These are phyloP conservation scores for Kodamaea plutei DNA, from an alignment of 1,139 yeast species.

Conservation along the genomic window DNA sequence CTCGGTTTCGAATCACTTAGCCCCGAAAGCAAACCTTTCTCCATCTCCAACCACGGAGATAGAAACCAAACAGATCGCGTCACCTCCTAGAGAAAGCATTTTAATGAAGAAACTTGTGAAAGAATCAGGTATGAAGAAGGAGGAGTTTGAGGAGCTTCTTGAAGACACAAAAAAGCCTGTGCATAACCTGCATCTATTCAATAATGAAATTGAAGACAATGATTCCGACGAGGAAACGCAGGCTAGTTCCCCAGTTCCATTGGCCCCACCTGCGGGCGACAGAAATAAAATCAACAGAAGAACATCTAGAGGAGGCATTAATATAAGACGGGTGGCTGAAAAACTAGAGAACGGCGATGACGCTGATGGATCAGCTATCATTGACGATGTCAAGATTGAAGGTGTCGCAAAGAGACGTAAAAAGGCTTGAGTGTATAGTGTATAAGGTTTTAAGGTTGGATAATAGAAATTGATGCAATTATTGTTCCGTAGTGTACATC, in stretches of 20 bases:
- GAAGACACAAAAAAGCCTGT: slow-evolving; percentile 24
- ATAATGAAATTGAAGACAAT: slow-evolving; percentile 26
- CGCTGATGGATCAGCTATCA: too few relatives aligned
- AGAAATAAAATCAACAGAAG: slow-evolving; percentile 24
- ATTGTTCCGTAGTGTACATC: too few relatives aligned
- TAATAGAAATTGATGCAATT: too few relatives aligned
- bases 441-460: too few relatives aligned
- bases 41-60: slow-evolving; percentile 9
- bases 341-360: slow-evolving; percentile 4
- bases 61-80: not conserved
- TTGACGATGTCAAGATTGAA: too few relatives aligned
- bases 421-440: not conserved
- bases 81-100: slow-evolving; percentile 15
- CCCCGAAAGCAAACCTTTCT: slow-evolving; percentile 3
- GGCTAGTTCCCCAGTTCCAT: not conserved
- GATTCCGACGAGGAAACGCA: slow-evolving; percentile 11
- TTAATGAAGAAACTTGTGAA: slow-evolving; percentile 29
- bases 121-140: slow-evolving; percentile 22
- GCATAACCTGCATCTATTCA: slow-evolving; percentile 25
- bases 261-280: slow-evolving; percentile 7
- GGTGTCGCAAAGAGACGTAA: not conserved
- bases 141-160: slow-evolving; percentile 24
- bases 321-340: slow-evolving; percentile 10
- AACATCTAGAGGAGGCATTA: slow-evolving; percentile 26
- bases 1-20: slow-evolving; percentile 5